Evolutionary conservation across 2,329 filamentous ascomycete genomes (phyloP), one percentile per base, ranked within the genome.

Genomic region (Zasmidium cellare): DNA sequence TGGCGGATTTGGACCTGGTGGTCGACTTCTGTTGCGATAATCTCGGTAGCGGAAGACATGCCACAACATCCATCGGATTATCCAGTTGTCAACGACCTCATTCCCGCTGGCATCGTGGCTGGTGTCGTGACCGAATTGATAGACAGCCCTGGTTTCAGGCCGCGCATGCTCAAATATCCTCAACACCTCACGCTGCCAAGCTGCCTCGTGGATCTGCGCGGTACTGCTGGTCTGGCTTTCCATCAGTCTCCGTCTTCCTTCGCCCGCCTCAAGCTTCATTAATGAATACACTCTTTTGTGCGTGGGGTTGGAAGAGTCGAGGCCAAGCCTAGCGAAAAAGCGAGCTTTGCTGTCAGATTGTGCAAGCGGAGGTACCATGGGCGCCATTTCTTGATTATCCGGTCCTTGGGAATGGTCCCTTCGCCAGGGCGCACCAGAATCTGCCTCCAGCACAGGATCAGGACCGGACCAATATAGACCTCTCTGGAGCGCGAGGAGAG

Each of bases 11-110:
- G 19, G 46, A 5, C 7, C 46, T 49, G 46, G 48, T 6, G 58
- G 58, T 3, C 67, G 65, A 50, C 57, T 64, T 38, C 63, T 65
- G 55, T 76, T 75, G 24, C 77, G 72, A 60, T 76, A 72, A 57
- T 77, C 74, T 19, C 73, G 67, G 61, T 76, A 79, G 16, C 78
- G 75, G 58, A 80, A 80, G 54, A 76, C 76, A 61, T 80, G 78
- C 77, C 77, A 80, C 5, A 80, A 69, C 53, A 76, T 75, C 78
- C 78, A 80, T 23, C 74, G 70, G n/a, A 77, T 78, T 48, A 80
- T 76, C 77, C 77, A 79, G 55, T 80, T 80, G 56, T 75, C 74
- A 56, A 76, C 72, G 35, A 70, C 72, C 12, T 71, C 68, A n/a
- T 71, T 68, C 9, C 68, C 69, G 46, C 70, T 71, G 38, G 65